Evolutionary conservation across 805 yeast species (phyloP).

Genomic region (Kluyveromyces dobzhanskii): DNA sequence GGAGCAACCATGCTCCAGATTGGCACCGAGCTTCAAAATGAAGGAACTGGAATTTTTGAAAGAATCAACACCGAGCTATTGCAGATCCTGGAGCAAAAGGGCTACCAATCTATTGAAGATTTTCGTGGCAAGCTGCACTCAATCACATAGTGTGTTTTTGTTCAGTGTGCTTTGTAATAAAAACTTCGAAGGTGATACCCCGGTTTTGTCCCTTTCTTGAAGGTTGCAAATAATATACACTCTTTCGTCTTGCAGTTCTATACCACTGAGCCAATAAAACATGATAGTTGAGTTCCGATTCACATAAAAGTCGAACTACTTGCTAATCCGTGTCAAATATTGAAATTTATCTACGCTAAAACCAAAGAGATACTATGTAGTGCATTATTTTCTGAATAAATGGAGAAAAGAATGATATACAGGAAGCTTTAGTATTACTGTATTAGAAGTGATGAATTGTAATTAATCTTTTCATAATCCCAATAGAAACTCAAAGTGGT

Average conservation of each 20-base stretch:
- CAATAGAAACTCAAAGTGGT: conserved; percentile 7
- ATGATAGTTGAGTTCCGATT: too few relatives aligned
- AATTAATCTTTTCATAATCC: conserved; percentile 8
- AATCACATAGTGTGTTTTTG: neutral
- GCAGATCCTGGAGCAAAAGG: conserved; percentile 21
- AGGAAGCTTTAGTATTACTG: neutral
- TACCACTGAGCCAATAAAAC: too few relatives aligned
- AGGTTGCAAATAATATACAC: neutral
- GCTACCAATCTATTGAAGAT: conserved; percentile 24
- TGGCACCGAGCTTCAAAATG: conserved; percentile 24
- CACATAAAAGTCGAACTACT: neutral
- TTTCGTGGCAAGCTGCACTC: conserved; percentile 22
- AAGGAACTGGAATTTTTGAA: conserved; percentile 21
- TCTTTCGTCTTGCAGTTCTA: neutral
- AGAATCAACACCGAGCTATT: conserved; percentile 17
- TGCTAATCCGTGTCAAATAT: neutral
- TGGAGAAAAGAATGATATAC: neutral
- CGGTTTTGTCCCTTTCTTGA: neutral
- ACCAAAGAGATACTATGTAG: neutral
- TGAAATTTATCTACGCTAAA: neutral
- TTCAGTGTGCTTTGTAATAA: neutral
- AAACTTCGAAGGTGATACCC: neutral
- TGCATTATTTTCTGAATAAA: neutral
- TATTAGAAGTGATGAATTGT: conserved; percentile 9
- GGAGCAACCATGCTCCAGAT: conserved; percentile 28